Base-by-base conservation (phyloP, 164 flowering plant genomes). In the grape (Vitis vinifera) region DNA sequence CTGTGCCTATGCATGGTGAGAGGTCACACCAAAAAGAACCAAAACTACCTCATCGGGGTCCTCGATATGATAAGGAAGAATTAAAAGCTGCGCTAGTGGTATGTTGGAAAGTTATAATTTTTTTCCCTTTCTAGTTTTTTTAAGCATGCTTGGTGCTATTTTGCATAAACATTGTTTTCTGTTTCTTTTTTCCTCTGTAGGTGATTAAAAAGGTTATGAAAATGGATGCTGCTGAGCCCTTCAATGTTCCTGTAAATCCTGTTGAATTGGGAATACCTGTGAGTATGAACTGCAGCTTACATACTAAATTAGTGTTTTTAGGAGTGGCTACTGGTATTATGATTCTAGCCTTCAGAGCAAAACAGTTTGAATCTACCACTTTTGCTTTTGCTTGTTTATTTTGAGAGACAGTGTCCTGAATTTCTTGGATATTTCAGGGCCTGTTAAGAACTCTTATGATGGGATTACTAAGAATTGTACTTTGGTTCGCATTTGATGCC, bases 191-290 rank as follows among this genome's bases (percentile, higher is more conserved):
- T 55, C 10, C 53, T 69, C 29, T 17, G 44, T 60, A 96, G 99
- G 95, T 96, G 65, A 90, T 96, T 55, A 87, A 81, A 79, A 93
- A 92, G 82, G 80, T 96, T 58, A 96, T 96, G 99, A 96, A 93
- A 80, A 96, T 93, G 98, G 98, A 96, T 70, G 98, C 99, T 59
- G 97, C 99, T 55, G 97, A 89, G 65, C 98, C 97, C 31, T 96
- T 96, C 75, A 96, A 92, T 81, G 84, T 68, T 58, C 99, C 99
- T 4, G 99, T 96, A 67, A 77, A 96, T 78, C 98, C 99, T 50
- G 80, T 83, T 73, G 98, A 91, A 67, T 79, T 96, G 51, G 97
- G 98, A 73, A 93, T 96, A 68, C 99, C 99, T 59, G 99, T 96
- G 79, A 87, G 98, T 75, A 55, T 23, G 47, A 72, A 50, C 15